Evolutionary conservation across 2,329 filamentous ascomycete genomes (phyloP).

Genomic region (Bimuria novae-zelandiae): DNA sequence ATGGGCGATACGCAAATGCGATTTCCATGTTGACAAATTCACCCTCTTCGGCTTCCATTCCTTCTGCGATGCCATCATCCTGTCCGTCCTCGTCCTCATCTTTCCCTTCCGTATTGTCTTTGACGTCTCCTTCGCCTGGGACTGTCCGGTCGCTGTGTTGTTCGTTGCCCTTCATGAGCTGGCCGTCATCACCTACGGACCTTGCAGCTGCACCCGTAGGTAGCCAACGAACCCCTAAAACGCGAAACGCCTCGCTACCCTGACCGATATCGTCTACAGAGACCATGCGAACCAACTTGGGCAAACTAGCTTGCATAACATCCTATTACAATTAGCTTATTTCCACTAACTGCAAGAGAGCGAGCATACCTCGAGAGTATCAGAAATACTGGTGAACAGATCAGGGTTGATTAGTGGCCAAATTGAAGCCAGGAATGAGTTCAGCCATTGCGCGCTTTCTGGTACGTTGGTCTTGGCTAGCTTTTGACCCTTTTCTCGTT

Average conservation of each 20-base stretch:
- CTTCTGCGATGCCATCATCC: slow-evolving; percentile 53
- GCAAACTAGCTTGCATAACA: slow-evolving; percentile 77
- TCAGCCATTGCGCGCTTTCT: slow-evolving; percentile 73
- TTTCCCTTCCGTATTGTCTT: slow-evolving; percentile 43
- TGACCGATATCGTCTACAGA: slow-evolving; percentile 77
- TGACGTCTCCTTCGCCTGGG: slow-evolving; percentile 49
- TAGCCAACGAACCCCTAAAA: slow-evolving; percentile 73
- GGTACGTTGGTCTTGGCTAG: slow-evolving; percentile 55
- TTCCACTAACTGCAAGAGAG: not conserved
- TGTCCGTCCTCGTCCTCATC: slow-evolving; percentile 32
- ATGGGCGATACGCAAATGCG: slow-evolving; percentile 72
- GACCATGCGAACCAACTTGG: slow-evolving; percentile 72
- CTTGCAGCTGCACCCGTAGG: slow-evolving; percentile 70
- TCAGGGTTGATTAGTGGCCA: slow-evolving; percentile 80
- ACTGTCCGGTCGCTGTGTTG: slow-evolving; percentile 57
- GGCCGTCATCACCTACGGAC: slow-evolving; percentile 63
- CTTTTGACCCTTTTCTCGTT: slow-evolving; percentile 58
- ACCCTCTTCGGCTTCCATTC: slow-evolving; percentile 76
- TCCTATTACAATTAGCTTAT: slow-evolving; percentile 51
- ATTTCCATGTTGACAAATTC: slow-evolving; percentile 79
- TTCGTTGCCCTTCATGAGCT: slow-evolving; percentile 55
- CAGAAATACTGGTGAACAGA: slow-evolving; percentile 69
- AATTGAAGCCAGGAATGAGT: slow-evolving; percentile 67
- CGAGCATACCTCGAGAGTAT: slow-evolving; percentile 63
- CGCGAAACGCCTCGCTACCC: slow-evolving; percentile 71